Percentiles rank a stretch among this genome's conserved stretches.
These are phyloP conservation scores for Acer campestre DNA, from an alignment of 345 rosid genomes.

Conservation along the genomic window DNA sequence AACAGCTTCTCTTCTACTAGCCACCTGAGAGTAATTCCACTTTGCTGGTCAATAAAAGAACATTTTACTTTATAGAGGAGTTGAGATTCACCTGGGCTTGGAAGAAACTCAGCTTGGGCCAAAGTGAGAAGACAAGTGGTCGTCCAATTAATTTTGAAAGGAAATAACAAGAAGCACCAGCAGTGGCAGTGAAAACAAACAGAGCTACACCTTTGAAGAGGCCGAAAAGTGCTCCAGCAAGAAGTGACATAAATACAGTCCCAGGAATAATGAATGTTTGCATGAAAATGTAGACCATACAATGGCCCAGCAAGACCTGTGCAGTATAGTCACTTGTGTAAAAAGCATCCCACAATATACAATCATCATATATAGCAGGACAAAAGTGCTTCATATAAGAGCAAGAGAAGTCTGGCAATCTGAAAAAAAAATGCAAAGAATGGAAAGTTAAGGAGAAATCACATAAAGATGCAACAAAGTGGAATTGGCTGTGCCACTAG, in stretches of 20 bases:
- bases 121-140: slow-evolving; percentile 74
- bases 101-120: slow-evolving; percentile 90
- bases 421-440: not conserved
- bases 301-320: slow-evolving; percentile 84
- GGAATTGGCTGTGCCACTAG: not conserved
- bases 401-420: not conserved
- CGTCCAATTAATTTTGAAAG: slow-evolving; percentile 82
- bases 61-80: not conserved
- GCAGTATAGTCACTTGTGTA: slow-evolving; percentile 88
- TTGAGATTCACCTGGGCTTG: slow-evolving; percentile 72
- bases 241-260: slow-evolving; percentile 90
- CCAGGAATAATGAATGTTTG: slow-evolving; percentile 97
- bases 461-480: not conserved
- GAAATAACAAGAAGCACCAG: slow-evolving; percentile 96
- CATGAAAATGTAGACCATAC: slow-evolving; percentile 81
- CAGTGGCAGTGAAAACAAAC: slow-evolving; percentile 83
- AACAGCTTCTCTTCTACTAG: slow-evolving; percentile 71
- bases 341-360: slow-evolving; percentile 4
- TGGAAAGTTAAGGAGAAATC: not conserved
- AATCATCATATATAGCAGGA: slow-evolving; percentile 3
- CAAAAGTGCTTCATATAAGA: not conserved
- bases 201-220: slow-evolving; percentile 83
- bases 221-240: slow-evolving; percentile 95
- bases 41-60: not conserved
- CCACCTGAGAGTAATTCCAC: slow-evolving; percentile 54